Conservation (phyloP, 257 asterid genomes). For the Nyctanthes arbortristis region DNA sequence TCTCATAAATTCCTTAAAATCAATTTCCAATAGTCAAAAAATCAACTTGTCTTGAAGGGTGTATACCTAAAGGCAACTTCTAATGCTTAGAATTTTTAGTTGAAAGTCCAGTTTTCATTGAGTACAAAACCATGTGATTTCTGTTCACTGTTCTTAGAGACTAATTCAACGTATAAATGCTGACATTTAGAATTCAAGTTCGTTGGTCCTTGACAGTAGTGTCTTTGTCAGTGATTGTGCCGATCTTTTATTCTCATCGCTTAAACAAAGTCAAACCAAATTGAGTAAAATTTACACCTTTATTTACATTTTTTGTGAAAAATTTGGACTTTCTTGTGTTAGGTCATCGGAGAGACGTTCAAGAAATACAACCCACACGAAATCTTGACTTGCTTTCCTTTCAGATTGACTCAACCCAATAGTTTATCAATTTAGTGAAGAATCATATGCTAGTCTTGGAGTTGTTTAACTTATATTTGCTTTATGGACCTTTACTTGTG, state of each 20-base stretch:
- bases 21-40: background rate
- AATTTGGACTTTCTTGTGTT: background rate
- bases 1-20: background rate
- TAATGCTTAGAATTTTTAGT: background rate
- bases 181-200: too few relatives aligned
- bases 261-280: background rate
- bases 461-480: background rate
- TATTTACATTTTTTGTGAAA: background rate
- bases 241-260: too few relatives aligned
- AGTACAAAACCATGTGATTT: background rate
- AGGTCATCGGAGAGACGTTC: background rate
- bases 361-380: background rate
- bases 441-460: background rate
- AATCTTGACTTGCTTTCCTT: background rate
- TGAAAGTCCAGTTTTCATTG: conserved; percentile 1
- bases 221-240: too few relatives aligned
- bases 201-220: too few relatives aligned
- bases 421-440: background rate
- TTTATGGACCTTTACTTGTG: too few relatives aligned
- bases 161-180: too few relatives aligned
- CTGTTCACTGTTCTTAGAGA: background rate
- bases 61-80: background rate
- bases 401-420: background rate
- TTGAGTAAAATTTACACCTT: background rate
- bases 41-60: background rate